Conservation (phyloP, 2,329 filamentous ascomycete species). For the Apiospora phragmitis region DNA sequence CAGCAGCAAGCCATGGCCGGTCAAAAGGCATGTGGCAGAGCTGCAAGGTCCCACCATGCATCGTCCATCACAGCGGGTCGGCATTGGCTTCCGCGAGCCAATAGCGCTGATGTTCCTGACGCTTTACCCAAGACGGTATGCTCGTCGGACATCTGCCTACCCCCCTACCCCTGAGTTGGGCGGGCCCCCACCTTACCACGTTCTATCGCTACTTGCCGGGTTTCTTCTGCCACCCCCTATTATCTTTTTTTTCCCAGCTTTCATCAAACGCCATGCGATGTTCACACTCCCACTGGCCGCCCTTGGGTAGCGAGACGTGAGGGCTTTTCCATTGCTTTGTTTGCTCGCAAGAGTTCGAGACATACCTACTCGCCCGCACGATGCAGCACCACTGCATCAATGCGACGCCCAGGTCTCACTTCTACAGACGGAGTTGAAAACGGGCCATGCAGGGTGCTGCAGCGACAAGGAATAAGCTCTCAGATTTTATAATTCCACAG, state of each 20-base stretch:
- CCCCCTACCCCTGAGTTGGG: conserved; percentile 1
- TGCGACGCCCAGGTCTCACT: neutral
- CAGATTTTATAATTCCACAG: neutral
- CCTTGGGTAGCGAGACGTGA: neutral
- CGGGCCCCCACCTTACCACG: neutral
- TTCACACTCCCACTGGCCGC: neutral
- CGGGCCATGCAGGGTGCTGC: conserved; percentile 3
- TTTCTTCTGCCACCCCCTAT: conserved; percentile 1
- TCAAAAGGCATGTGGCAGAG: neutral
- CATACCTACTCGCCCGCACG: neutral
- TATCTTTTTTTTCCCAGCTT: neutral
- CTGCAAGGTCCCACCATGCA: conserved; percentile 5
- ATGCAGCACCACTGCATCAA: neutral
- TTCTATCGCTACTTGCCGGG: conserved; percentile 2
- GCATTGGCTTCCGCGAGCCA: conserved; percentile 38
- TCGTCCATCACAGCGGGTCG: conserved; percentile 31
- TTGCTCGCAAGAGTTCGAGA: neutral
- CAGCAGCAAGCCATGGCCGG: neutral
- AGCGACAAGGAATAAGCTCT: conserved; percentile 2
- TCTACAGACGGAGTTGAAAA: neutral
- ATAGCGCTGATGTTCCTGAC: conserved; percentile 41
- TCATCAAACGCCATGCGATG: neutral
- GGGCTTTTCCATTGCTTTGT: neutral
- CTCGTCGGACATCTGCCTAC: neutral
- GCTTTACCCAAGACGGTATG: conserved; percentile 29